Evolutionary conservation across 73 alveolate genomes (phyloP), one percentile per base, ranked within the genome.

Genomic region (Stentor coeruleus): DNA sequence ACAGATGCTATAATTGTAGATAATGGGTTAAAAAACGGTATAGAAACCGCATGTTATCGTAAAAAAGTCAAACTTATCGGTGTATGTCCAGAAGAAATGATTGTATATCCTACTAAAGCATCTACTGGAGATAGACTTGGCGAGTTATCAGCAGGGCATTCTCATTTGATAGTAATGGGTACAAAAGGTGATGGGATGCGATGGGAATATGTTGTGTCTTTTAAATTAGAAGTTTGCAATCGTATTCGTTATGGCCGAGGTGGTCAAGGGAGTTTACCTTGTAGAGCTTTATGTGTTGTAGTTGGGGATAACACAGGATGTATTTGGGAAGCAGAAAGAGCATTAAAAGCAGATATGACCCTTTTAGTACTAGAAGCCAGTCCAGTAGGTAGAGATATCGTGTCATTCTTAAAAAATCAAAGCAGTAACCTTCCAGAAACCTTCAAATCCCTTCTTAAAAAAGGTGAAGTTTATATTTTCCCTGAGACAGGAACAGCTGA

Each of bases 121-220:
- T 94, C 99, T 0, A 87, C 95, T 38, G 87, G 95, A 74, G 88
- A 91, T 75, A 91, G 95, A 79, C 95, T 92, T 42, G 89, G 93
- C 82, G 98, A 95, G 81, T 92, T 97, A 55, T 90, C 98, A 35
- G 94, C 96, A 77, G 99, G 99, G 3, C 99, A 97, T 84, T 88
- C 99, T n/a, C 99, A 97, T 74, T 89, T 97, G 58, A 83, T 97
- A 88, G 39, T 95, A 75, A 74, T 96, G 4, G 93, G 96, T 40
- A 11, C 79, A 1, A 76, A 92, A 86, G 88, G 82, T 33, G 77
- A 88, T 76, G 87, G 81, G 35, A 85, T 77, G 58, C 87, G 83
- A 58, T 94, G 99, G 99, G 97, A 96, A 42, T 91, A 92, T 36
- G 96, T 87, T 79, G 87, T 95, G 26, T 75, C 89, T 59, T 80